Base-by-base conservation (phyloP, 495 filamentous ascomycete species). In the Cenococcum geophilum region DNA sequence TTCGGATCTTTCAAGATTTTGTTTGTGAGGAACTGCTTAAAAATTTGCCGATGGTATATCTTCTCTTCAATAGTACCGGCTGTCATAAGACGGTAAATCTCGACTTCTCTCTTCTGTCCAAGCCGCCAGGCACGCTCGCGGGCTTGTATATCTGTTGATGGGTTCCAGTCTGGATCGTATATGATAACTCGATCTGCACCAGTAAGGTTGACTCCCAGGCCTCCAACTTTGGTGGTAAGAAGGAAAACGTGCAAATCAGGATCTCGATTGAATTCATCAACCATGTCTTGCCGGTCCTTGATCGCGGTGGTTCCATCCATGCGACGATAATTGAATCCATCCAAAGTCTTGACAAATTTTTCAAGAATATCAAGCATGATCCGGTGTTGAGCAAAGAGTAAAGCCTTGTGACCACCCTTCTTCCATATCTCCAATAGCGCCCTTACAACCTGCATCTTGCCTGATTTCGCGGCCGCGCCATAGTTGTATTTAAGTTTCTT, bases 101-200 rank as follows among this genome's bases (percentile, higher is more conserved):
- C 91, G 20, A 98, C 93, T 49, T 95, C 89, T 51, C 86, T 85
- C 70, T 92, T 97, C 74, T 98, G 93, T 3, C 93, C 93, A 11
- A 98, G 79, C 43, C 93, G 83, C 93, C 93, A 97, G 22, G 93
- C 92, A 58, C 93, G 83, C 74, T 98, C 93, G n/a, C 92, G 85
- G 4, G 93, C 93, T 71, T 98, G 92, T 27, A 92, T 77, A 68
- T 97, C 91, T 0, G 89, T 96, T 1, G 89, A 93, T 10, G 90
- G 91, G 72, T 98, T 97, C 93, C 93, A 98, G 71, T 98, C 92
- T 0, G 93, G 93, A 69, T 98, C 93, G 64, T 88, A 98, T 57
- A 98, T 96, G 70, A 98, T 95, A 57, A 98, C 91, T 23, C 93
- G 87, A 72, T 95, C 89, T 0, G 93, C 93, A 5, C 93, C 92